Evolutionary conservation across 441 rosid genomes (phyloP).

Genomic region (Mallotus repandus): DNA sequence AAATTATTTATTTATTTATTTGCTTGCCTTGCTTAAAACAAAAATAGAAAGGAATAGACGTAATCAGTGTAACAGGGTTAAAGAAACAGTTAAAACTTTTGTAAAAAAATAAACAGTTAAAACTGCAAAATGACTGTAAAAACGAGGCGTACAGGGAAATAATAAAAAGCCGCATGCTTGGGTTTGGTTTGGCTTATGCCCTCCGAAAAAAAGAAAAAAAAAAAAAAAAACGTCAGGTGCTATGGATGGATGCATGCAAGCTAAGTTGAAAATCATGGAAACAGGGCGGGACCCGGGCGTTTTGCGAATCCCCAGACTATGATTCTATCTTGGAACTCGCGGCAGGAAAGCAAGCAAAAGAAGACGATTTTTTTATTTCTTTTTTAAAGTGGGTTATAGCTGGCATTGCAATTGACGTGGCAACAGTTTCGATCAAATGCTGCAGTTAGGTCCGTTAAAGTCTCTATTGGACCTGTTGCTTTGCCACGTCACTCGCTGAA

Average conservation of each 20-base stretch:
- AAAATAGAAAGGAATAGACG: too few relatives aligned
- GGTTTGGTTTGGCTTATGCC: too few relatives aligned
- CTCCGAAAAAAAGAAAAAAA: too few relatives aligned
- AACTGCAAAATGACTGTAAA: background rate
- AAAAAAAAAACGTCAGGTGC: constrained; percentile 4
- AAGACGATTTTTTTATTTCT: too few relatives aligned
- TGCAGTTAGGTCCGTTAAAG: constrained; percentile 41
- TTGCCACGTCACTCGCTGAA: background rate
- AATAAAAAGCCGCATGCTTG: background rate
- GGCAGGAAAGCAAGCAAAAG: background rate
- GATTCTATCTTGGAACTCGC: constrained; percentile 44
- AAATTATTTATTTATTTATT: too few relatives aligned
- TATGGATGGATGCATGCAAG: constrained; percentile 17
- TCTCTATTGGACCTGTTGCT: background rate
- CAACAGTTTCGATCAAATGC: constrained; percentile 8
- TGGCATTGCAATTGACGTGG: constrained; percentile 40
- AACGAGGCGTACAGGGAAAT: background rate
- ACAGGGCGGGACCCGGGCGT: constrained; percentile 20
- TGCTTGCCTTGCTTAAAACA: too few relatives aligned
- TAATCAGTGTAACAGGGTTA: background rate
- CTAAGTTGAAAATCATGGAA: constrained; percentile 34
- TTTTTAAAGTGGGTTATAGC: constrained; percentile 38
- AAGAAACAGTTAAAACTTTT: background rate
- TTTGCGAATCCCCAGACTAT: constrained; percentile 38
- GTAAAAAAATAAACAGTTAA: too few relatives aligned